Base-by-base conservation (phyloP, 2,329 filamentous ascomycete genomes). In the Penicillium corylophilum region DNA sequence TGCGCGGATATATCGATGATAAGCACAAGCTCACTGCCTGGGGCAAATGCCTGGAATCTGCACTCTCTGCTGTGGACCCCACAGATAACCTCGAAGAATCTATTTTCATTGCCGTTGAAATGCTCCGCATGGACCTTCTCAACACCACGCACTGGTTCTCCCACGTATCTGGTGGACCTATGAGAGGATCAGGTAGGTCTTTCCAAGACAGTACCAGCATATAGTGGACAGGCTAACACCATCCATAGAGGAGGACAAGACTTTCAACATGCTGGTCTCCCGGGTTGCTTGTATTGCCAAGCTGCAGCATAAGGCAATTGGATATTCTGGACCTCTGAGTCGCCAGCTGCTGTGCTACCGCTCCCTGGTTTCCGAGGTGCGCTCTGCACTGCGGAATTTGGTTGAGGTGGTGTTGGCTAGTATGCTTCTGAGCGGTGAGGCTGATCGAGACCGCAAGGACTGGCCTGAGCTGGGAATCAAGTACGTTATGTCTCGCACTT, bases 271-370 rank as follows among this genome's bases (percentile, higher is more conserved):
- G 49, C 80, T 99, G 40, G 85, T 97, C 63, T 94, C 91, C 61
- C 87, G 94, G 35, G 87, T 92, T 55, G 89, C 92, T 13, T 91
- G 89, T 47, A 78, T 97, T 51, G 82, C 91, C 46, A 90, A 88
- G 65, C 79, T 97, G 55, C 84, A 86, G 28, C 94, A 99, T 69
- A 83, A 89, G 62, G 80, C 82, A 3, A 92, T 93, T 61, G 94
- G 94, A 26, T 99, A 96, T 72, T 96, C 93, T 2, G 94, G 94
- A 0, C 93, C 94, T 1, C 80, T 99, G 1, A 96, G 91, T 77
- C 87, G 94, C 71, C 91, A 93, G 60, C 79, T 96, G 46, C 80
- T 99, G 38, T 86, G 85, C 23, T 99, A 92, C 77, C 88, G 90
- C 54, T 92, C 90, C 1, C 79, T 97, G 51, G 85, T 90, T 36